Percentiles rank a stretch among this genome's conserved stretches.
Evolutionary conservation across 1,139 yeast genomes (phyloP).

Genomic region (Pichia sorboxylosa): DNA sequence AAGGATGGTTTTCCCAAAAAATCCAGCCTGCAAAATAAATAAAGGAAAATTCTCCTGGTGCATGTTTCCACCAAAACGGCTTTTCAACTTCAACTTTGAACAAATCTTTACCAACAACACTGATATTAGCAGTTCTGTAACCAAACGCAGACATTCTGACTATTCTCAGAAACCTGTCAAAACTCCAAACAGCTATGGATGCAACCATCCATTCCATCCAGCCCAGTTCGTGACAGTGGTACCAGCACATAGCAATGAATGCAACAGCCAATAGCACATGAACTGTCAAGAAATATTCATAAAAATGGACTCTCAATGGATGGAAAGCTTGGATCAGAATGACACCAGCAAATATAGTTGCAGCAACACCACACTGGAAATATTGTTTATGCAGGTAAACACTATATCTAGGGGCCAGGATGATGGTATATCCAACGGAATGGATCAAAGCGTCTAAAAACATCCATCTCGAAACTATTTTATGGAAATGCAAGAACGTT

Average conservation of each 20-base stretch:
- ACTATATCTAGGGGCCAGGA: constrained; percentile 6
- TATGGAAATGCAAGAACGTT: constrained; percentile 44
- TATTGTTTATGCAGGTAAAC: constrained; percentile 23
- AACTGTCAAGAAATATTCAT: constrained; percentile 30
- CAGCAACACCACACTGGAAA: constrained; percentile 27
- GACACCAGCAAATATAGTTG: constrained; percentile 29
- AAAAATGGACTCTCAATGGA: constrained; percentile 34
- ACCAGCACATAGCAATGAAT: constrained; percentile 30
- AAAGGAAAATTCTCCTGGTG: constrained; percentile 36
- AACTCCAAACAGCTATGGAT: constrained; percentile 27
- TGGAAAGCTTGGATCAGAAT: constrained; percentile 35
- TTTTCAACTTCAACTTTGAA: constrained; percentile 31
- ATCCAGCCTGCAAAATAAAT: constrained; percentile 19
- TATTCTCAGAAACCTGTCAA: constrained; percentile 29
- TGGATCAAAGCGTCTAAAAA: constrained; percentile 22
- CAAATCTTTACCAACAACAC: constrained; percentile 25
- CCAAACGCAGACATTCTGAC: constrained; percentile 29
- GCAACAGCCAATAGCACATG: constrained; percentile 28
- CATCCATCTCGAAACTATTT: constrained; percentile 45
- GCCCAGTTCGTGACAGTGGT: constrained; percentile 29
- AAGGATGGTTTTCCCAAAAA: constrained; percentile 30
- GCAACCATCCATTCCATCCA: constrained; percentile 36
- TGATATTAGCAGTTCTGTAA: constrained; percentile 20
- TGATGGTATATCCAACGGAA: constrained; percentile 16
- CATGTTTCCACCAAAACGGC: constrained; percentile 28